Evolutionary conservation across 208 protist species (phyloP).

Genomic region (Wallacemonas rigidus): DNA sequence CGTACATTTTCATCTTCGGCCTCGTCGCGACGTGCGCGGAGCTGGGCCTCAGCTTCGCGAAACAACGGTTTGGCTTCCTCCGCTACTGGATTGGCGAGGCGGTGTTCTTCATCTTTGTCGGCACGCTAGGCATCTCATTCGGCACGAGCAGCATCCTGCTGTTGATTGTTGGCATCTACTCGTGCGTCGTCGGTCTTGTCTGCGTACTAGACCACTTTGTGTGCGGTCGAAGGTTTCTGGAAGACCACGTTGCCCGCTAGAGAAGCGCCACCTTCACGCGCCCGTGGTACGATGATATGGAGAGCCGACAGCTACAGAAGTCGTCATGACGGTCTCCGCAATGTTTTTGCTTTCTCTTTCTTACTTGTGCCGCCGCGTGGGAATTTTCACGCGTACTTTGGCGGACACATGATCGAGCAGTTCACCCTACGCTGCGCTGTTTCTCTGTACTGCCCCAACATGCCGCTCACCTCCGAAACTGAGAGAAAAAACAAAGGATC

Average conservation of each 20-base stretch:
- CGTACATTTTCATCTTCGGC: slow-evolving; percentile 47
- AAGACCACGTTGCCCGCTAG: background rate
- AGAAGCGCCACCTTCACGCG: too few relatives aligned
- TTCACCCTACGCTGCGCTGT: too few relatives aligned
- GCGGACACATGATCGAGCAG: too few relatives aligned
- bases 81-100: slow-evolving; percentile 35
- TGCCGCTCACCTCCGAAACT: too few relatives aligned
- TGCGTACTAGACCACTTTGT: slow-evolving; percentile 41
- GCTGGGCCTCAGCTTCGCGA: slow-evolving; percentile 26
- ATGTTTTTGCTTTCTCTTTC: too few relatives aligned
- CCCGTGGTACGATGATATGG: background rate
- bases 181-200: slow-evolving; percentile 23
- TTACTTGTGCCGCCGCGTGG: too few relatives aligned
- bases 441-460: too few relatives aligned
- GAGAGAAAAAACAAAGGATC: too few relatives aligned
- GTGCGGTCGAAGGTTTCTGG: slow-evolving; percentile 17
- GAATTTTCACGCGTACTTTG: too few relatives aligned
- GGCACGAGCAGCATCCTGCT: slow-evolving; percentile 20
- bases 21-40: slow-evolving; percentile 22
- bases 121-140: slow-evolving; percentile 38
- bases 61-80: slow-evolving; percentile 35
- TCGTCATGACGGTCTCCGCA: too few relatives aligned
- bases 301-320: background rate
- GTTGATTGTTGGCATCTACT: slow-evolving; percentile 36
- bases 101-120: slow-evolving; percentile 46